Conservation (phyloP, 2,329 filamentous ascomycete genomes). For the Leptographium wingfieldii region DNA sequence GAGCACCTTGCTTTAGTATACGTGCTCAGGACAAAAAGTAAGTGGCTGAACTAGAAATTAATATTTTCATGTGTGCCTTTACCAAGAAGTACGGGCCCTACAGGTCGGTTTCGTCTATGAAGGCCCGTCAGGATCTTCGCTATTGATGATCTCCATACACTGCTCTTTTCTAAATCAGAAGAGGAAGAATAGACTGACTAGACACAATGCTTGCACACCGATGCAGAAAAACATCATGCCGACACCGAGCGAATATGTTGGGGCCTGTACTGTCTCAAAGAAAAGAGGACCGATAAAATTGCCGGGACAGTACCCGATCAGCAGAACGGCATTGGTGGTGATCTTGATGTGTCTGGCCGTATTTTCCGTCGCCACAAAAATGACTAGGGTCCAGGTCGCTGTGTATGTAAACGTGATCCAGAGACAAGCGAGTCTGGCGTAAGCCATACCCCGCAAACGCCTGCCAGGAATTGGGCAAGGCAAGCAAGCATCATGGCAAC, state of each 20-base stretch:
- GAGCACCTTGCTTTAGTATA: background rate
- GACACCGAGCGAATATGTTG: constrained; percentile 24
- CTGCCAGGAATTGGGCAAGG: constrained; percentile 8
- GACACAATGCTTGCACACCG: background rate
- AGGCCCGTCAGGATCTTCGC: background rate
- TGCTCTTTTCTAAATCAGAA: background rate
- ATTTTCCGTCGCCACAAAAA: constrained; percentile 35
- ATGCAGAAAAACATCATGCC: constrained; percentile 10
- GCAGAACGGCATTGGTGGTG: constrained; percentile 49
- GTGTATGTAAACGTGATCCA: constrained; percentile 21
- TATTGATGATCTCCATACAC: background rate
- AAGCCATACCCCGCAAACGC: constrained; percentile 11
- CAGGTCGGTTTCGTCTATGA: background rate
- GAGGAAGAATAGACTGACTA: background rate
- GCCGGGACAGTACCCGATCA: constrained; percentile 45
- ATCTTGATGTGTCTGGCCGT: constrained; percentile 48
- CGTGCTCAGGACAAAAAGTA: background rate
- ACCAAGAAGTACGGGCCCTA: background rate
- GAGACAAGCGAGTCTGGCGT: constrained; percentile 15
- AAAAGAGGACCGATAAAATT: constrained; percentile 53
- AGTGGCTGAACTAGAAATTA: background rate
- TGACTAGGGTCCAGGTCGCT: constrained; percentile 24
- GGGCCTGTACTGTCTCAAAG: constrained; percentile 39
- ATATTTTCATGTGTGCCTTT: background rate
- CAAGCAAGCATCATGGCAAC: too few relatives aligned